Evolutionary conservation across 192 early-diverging fungal species (phyloP).

Genomic region (Backusella macrospora): DNA sequence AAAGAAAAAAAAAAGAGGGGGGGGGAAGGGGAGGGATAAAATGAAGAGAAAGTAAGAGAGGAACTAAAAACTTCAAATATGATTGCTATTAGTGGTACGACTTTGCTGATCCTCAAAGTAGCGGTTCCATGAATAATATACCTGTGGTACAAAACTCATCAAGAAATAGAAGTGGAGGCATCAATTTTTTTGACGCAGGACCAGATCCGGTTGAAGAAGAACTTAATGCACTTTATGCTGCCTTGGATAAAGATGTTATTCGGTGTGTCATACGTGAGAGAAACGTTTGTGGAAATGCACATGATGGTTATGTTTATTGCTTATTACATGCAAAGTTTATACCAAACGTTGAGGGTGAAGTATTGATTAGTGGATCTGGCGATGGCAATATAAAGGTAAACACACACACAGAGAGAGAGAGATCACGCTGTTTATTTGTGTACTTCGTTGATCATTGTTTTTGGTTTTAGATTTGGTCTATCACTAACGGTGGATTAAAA

Average conservation of each 20-base stretch:
- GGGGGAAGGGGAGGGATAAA: too few species aligned
- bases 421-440: background rate
- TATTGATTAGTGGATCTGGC: conserved; percentile 63
- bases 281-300: conserved; percentile 61
- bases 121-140: conserved; percentile 7
- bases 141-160: conserved; percentile 26
- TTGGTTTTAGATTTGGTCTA: conserved; percentile 37
- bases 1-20: background rate
- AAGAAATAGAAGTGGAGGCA: conserved; percentile 29
- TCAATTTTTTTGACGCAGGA: conserved; percentile 36
- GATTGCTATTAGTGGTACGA: conserved; percentile 37
- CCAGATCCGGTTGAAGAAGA: background rate
- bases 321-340: conserved; percentile 53
- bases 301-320: conserved; percentile 76
- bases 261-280: conserved; percentile 62
- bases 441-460: background rate
- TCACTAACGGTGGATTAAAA: conserved; percentile 30
- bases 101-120: conserved; percentile 38
- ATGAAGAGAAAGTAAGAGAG: conserved; percentile 28
- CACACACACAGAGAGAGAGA: background rate
- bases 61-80: conserved; percentile 16
- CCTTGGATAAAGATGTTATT: conserved; percentile 48
- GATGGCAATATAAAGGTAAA: conserved; percentile 69
- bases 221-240: conserved; percentile 11
- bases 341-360: conserved; percentile 54